phyloP scores from a whole-genome alignment of 768 basidiomycete genomes.

The Mycena rebaudengoi region DNA sequence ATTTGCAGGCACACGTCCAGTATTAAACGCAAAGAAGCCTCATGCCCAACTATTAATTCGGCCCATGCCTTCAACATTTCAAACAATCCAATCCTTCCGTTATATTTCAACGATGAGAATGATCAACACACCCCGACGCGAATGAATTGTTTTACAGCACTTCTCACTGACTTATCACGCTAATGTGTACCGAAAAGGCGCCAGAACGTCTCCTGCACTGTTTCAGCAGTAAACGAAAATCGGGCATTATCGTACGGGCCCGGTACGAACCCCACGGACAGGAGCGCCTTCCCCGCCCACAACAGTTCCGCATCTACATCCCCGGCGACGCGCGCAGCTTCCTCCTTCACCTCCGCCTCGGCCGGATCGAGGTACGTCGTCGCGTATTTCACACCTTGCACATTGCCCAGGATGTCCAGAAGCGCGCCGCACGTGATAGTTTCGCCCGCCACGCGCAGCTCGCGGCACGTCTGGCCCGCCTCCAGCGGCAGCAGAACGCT shows the following conservation, averaged over 20 bases:
- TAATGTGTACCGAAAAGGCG: no score
- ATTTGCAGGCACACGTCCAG: no score
- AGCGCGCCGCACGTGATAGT: conserved; percentile 4
- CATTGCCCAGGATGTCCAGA: conserved; percentile 3
- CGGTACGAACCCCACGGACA: not conserved
- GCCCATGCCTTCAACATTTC: no score
- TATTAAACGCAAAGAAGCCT: no score
- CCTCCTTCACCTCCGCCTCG: conserved; percentile 8
- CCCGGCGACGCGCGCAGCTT: conserved; percentile 9
- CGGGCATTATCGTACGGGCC: conserved; percentile 2
- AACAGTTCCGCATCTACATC: conserved; percentile 1
- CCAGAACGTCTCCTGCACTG: conserved; percentile 1
- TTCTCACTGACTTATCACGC: no score
- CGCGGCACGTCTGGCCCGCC: not conserved
- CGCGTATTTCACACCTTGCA: conserved; percentile 11
- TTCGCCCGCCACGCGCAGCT: conserved; percentile 11
- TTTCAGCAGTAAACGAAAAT: conserved; percentile 10
- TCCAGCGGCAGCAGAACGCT: conserved; percentile 7
- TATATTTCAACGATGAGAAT: no score
- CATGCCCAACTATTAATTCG: no score
- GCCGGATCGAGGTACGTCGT: conserved; percentile 5
- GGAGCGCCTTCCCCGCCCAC: conserved; percentile 5
- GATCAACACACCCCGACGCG: no score
- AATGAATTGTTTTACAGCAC: no score
- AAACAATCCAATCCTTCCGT: no score